Base-by-base conservation (phyloP, 768 basidiomycete genomes). In the Plicaturopsis crispa region DNA sequence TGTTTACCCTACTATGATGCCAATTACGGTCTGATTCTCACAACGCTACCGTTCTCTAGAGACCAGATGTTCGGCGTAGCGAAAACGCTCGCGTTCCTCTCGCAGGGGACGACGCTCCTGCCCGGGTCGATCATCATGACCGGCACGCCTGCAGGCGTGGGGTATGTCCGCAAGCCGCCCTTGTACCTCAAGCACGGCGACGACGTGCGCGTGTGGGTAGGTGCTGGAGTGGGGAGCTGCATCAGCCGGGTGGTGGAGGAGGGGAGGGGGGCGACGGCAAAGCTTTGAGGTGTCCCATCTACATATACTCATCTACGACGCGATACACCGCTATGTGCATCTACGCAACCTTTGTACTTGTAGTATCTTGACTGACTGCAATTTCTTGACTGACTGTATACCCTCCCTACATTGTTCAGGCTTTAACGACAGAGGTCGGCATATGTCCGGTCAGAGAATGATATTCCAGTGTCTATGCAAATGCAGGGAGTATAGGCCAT, bases 91-190 rank as follows among this genome's bases (percentile, higher is more conserved):
- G 66, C 87, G 0, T 85, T 79, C 66, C 75, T 92, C 32, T 88
- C 85, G 1, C 84, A 89, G 52, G 85, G 78, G 3, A 90, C 87
- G 5, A 90, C 88, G 0, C 75, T 92, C 14, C 76, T 76, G 47
- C 80, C 84, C 0, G 88, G 89, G 0, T 78, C 84, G 1, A 66
- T 90, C 50, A 90, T 91, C 49, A 70, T 90, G 47, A 92, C 89
- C 1, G 82, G 83, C 4, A 85, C 84, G 24, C 86, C 85, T 2
- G 78, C 81, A 40, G 88, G 86, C 17, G 84, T 89, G 11, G 89
- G 89, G 2, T 89, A 81, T 47, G 78, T 76, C 26, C 76, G 72
- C 57, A 76, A 77, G 34, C 86, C 87, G 1, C 70, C 79, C 1
- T 33, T 81, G 18, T 83, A 73, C 47, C 66, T 92, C 18, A 80